Percentiles rank a stretch among this genome's conserved stretches.
phyloP scores from a whole-genome alignment of 345 rosid species.

The Dimocarpus longan region DNA sequence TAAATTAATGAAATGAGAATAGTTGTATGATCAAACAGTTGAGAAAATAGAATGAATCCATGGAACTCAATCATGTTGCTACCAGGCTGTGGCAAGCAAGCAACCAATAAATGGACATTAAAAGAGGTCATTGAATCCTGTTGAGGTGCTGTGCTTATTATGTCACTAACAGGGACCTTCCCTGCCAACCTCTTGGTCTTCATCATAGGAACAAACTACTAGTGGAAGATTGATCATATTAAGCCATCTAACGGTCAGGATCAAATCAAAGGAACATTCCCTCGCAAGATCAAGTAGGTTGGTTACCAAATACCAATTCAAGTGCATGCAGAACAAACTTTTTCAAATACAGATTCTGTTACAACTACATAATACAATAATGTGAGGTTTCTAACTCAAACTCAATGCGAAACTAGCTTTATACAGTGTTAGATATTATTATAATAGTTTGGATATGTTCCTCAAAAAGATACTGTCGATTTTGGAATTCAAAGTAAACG shows the following conservation, averaged over 20 bases:
- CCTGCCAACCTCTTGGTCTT: background rate
- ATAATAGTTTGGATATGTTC: too few relatives aligned
- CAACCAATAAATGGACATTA: background rate
- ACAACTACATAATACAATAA: too few relatives aligned
- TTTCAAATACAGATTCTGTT: background rate
- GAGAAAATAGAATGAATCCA: background rate
- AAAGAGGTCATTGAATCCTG: background rate
- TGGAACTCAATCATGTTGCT: conserved; percentile 8
- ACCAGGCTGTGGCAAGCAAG: conserved; percentile 4
- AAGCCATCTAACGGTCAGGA: background rate
- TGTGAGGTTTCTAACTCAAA: too few relatives aligned
- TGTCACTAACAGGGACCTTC: conserved; percentile 4
- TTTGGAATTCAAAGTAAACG: too few relatives aligned
- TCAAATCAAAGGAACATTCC: background rate
- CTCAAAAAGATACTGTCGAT: too few relatives aligned
- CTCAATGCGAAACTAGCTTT: too few relatives aligned
- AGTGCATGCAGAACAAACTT: background rate
- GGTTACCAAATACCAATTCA: background rate
- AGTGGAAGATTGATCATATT: background rate
- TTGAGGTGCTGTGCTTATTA: background rate
- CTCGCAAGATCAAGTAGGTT: background rate
- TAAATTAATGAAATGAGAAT: too few relatives aligned
- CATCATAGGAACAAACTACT: background rate
- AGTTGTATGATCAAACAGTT: conserved; percentile 1
- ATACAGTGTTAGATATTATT: too few relatives aligned